Evolutionary conservation across 495 filamentous ascomycete genomes (phyloP).

Genomic region (Hypoxylon subgilvum): DNA sequence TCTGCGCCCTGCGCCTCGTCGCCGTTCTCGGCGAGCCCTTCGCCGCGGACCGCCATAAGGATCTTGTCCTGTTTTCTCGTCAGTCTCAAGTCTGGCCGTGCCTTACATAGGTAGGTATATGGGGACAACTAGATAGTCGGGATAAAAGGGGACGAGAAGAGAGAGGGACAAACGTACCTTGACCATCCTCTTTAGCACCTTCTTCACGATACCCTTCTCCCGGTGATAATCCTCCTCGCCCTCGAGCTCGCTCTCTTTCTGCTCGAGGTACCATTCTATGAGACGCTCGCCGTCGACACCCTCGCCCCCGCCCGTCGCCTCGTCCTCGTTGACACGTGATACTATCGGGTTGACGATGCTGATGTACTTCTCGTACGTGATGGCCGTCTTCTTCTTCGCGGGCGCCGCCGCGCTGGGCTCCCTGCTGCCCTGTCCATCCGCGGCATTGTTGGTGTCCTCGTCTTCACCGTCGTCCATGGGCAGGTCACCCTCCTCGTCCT

Average conservation of each 20-base stretch:
- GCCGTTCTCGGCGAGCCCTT: slow-evolving; percentile 70
- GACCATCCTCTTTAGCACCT: slow-evolving; percentile 94
- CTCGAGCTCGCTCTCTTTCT: slow-evolving; percentile 83
- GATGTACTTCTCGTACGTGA: slow-evolving; percentile 95
- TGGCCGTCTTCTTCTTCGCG: slow-evolving; percentile 74
- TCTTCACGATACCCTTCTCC: slow-evolving; percentile 77
- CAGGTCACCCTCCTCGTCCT: slow-evolving; percentile 70
- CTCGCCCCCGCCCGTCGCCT: slow-evolving; percentile 76
- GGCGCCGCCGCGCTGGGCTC: slow-evolving; percentile 45
- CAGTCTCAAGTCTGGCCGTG: background rate
- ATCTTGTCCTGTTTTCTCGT: slow-evolving; percentile 73
- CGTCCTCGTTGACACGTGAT: slow-evolving; percentile 70
- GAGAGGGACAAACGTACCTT: slow-evolving; percentile 67
- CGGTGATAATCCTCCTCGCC: slow-evolving; percentile 77
- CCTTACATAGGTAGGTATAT: background rate
- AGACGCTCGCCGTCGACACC: slow-evolving; percentile 89
- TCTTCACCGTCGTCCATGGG: slow-evolving; percentile 67
- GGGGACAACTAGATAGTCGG: background rate
- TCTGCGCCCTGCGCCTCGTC: slow-evolving; percentile 58
- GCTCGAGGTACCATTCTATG: slow-evolving; percentile 90
- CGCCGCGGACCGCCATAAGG: slow-evolving; percentile 87
- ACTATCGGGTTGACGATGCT: slow-evolving; percentile 85
- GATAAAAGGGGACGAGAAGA: background rate
- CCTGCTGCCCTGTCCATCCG: slow-evolving; percentile 41
- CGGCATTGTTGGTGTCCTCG: slow-evolving; percentile 44